Percentiles rank a stretch among this genome's conserved stretches.
These are phyloP conservation scores for Saccharomyces hybrid DNA, from an alignment of 1,139 yeast genomes.

Conservation along the genomic window DNA sequence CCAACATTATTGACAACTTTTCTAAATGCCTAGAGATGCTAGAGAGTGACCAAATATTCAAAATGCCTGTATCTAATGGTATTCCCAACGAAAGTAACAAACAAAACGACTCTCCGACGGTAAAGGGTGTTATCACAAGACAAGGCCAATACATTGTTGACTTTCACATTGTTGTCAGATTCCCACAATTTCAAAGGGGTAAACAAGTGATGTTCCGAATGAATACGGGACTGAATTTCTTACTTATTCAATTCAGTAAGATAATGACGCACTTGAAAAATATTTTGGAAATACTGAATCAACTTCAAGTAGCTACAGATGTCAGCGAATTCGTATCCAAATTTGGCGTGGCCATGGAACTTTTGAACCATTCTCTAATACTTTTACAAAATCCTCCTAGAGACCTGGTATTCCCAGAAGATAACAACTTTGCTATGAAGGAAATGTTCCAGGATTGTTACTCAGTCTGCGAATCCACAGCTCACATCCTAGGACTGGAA, in stretches of 20 bases:
- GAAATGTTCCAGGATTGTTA: constrained; percentile 20
- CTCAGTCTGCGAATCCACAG: constrained; percentile 21
- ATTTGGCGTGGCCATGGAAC: constrained; percentile 15
- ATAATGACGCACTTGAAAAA: constrained; percentile 14
- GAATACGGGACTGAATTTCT: constrained; percentile 18
- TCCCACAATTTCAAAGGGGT: constrained; percentile 29
- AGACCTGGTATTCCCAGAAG: constrained; percentile 26
- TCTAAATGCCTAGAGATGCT: constrained; percentile 31
- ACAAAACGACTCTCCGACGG: constrained; percentile 12
- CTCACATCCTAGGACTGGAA: constrained; percentile 26
- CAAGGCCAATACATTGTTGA: constrained; percentile 24
- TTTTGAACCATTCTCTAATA: constrained; percentile 22
- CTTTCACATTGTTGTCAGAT: constrained; percentile 25
- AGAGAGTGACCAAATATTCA: constrained; percentile 26
- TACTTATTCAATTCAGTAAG: constrained; percentile 20
- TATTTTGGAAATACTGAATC: constrained; percentile 15
- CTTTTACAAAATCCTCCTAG: constrained; percentile 29
- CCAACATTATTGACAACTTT: constrained; percentile 34
- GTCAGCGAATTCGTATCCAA: constrained; percentile 14
- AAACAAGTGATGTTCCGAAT: constrained; percentile 20
- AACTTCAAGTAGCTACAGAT: constrained; percentile 17
- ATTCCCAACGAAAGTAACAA: constrained; percentile 10
- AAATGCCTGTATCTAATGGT: constrained; percentile 30
- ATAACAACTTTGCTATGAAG: constrained; percentile 23
- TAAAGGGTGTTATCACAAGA: constrained; percentile 27